These are phyloP conservation scores for Trametes meyenii DNA, from an alignment of 768 basidiomycete species.

Conservation along the genomic window DNA sequence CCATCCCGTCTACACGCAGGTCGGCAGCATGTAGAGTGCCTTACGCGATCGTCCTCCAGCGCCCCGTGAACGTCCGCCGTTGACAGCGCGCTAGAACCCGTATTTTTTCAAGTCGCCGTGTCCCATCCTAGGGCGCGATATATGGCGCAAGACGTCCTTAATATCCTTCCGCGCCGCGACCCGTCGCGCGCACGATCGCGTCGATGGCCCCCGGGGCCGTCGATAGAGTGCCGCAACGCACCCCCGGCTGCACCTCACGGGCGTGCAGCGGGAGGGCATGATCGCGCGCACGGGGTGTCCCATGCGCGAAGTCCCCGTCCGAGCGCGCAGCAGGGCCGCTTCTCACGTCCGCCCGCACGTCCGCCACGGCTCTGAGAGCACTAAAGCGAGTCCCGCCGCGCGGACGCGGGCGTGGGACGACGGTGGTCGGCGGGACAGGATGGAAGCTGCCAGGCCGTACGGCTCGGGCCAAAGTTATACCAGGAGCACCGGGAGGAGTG, in stretches of 20 bases:
- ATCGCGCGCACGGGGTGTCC: neutral
- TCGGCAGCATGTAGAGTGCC: too few relatives aligned
- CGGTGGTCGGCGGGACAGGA: neutral
- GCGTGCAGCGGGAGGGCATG: too few relatives aligned
- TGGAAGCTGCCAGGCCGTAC: neutral
- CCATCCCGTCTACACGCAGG: neutral
- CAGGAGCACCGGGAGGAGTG: too few relatives aligned
- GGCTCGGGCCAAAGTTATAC: neutral
- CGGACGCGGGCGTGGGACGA: conserved; percentile 10
- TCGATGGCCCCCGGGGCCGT: too few relatives aligned
- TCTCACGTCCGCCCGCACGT: conserved; percentile 21
- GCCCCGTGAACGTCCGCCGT: neutral
- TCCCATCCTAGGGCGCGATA: neutral
- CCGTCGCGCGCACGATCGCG: too few relatives aligned
- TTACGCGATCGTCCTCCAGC: neutral
- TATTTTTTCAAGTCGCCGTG: neutral
- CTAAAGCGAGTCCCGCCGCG: neutral
- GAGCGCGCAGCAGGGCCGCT: conserved; percentile 22
- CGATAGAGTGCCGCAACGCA: too few relatives aligned
- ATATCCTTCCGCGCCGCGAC: too few relatives aligned
- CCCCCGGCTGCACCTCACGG: too few relatives aligned
- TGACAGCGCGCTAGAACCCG: neutral
- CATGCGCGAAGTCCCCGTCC: neutral
- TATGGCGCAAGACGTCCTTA: neutral
- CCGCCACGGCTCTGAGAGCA: conserved; percentile 23